Conservation (phyloP, 2,329 filamentous ascomycete genomes). For the Aschersonia sp. region DNA sequence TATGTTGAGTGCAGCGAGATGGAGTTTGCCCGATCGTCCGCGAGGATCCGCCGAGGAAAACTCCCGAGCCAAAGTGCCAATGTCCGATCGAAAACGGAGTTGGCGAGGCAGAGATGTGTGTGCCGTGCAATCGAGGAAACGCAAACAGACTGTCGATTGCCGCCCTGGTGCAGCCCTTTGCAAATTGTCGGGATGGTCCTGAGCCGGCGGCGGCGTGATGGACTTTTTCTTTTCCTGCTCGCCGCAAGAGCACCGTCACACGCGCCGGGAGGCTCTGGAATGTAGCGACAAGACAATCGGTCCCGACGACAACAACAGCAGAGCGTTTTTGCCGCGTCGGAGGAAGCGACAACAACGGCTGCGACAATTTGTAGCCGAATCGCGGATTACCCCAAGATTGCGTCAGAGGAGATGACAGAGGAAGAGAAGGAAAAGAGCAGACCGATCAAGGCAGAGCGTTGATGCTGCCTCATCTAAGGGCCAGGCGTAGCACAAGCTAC, state of each 20-base stretch:
- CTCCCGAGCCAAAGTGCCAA: background rate
- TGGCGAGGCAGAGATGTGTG: background rate
- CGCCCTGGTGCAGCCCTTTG: background rate
- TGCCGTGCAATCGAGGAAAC: background rate
- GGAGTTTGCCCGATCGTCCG: background rate
- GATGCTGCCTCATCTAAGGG: background rate
- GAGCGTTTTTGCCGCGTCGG: background rate
- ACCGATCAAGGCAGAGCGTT: background rate
- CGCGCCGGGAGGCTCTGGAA: background rate
- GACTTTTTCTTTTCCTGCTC: background rate
- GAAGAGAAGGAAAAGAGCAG: background rate
- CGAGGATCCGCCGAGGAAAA: background rate
- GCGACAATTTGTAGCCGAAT: background rate
- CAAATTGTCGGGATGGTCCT: background rate
- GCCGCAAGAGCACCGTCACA: background rate
- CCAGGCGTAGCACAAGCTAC: background rate
- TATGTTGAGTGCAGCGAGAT: background rate
- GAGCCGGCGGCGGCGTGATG: background rate
- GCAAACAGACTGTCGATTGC: background rate
- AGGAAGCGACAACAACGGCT: background rate
- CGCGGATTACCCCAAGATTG: background rate
- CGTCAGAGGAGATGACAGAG: background rate
- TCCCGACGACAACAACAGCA: background rate
- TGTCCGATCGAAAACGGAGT: background rate
- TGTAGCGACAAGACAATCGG: background rate